phyloP scores from a whole-genome alignment of 1,284 basidiomycete species.

The Sanghuangporus sanghuang region DNA sequence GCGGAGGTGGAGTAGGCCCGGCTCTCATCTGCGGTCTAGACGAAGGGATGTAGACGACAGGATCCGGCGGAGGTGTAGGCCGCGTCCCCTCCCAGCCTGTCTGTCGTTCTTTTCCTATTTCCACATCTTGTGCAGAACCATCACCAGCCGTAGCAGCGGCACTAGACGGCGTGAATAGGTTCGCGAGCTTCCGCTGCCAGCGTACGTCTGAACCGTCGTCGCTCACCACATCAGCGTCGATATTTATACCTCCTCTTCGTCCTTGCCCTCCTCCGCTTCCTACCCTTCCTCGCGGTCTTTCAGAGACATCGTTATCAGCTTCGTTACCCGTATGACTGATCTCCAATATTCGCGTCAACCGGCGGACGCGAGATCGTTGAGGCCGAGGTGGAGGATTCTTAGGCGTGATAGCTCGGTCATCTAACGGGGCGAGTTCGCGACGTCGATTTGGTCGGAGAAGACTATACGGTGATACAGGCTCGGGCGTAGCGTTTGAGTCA shows the following conservation, averaged over 20 bases:
- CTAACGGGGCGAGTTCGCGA: neutral
- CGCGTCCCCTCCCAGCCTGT: too few species aligned
- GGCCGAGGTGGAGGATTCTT: neutral
- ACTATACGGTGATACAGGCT: neutral
- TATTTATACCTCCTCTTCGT: neutral
- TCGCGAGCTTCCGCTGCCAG: neutral
- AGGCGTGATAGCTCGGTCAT: neutral
- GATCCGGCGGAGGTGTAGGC: too few species aligned
- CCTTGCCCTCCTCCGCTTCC: neutral
- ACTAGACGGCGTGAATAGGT: neutral
- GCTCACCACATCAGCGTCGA: neutral
- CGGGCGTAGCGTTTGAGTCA: neutral
- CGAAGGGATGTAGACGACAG: too few species aligned
- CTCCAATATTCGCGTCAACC: neutral
- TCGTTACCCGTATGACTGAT: neutral
- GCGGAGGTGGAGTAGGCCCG: neutral
- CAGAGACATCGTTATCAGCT: neutral
- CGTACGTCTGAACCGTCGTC: neutral
- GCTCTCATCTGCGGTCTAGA: too few species aligned
- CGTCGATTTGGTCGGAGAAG: neutral
- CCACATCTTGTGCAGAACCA: too few species aligned
- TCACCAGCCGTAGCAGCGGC: too few species aligned
- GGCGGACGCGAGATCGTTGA: neutral
- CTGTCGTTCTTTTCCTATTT: too few species aligned
- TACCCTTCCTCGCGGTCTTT: neutral